Conservation (phyloP, 345 rosid species). For the Orychophragmus violaceus region DNA sequence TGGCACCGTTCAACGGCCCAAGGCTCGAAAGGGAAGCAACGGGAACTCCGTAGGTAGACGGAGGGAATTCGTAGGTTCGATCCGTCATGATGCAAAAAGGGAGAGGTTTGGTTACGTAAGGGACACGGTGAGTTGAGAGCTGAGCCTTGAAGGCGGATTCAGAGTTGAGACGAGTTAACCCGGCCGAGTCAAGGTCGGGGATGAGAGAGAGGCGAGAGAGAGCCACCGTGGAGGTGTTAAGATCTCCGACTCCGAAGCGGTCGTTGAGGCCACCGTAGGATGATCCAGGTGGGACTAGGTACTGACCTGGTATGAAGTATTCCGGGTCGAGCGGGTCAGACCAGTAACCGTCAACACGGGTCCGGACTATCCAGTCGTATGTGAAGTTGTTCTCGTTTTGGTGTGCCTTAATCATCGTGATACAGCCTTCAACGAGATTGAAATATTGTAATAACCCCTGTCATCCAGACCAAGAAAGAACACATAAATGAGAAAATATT, state of each 20-base stretch:
- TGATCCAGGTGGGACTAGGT: conserved; percentile 80
- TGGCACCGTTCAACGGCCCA: conserved; percentile 91
- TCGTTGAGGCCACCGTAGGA: conserved; percentile 86
- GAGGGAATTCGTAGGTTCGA: conserved; percentile 63
- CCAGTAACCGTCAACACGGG: conserved; percentile 95
- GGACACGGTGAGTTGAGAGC: conserved; percentile 46
- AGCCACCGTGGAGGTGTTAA: conserved; percentile 51
- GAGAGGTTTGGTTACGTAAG: conserved; percentile 36
- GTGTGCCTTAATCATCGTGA: conserved; percentile 52
- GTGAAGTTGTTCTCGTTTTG: conserved; percentile 49
- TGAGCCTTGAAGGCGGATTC: conserved; percentile 82
- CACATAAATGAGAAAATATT: neutral
- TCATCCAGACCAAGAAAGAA: neutral
- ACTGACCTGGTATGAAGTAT: conserved; percentile 48
- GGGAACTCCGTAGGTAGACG: conserved; percentile 63
- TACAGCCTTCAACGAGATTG: conserved; percentile 74
- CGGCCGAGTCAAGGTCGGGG: conserved; percentile 56
- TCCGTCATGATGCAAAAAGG: conserved; percentile 80
- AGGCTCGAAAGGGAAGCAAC: conserved; percentile 67
- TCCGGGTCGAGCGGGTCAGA: conserved; percentile 51
- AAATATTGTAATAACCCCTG: conserved; percentile 94
- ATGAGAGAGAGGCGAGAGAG: conserved; percentile 78
- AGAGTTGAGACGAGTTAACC: conserved; percentile 61
- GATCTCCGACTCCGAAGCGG: conserved; percentile 79
- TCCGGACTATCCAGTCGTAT: conserved; percentile 87